Evolutionary conservation across 257 asterid species (phyloP).

Genomic region (Przewalskia tangutica): DNA sequence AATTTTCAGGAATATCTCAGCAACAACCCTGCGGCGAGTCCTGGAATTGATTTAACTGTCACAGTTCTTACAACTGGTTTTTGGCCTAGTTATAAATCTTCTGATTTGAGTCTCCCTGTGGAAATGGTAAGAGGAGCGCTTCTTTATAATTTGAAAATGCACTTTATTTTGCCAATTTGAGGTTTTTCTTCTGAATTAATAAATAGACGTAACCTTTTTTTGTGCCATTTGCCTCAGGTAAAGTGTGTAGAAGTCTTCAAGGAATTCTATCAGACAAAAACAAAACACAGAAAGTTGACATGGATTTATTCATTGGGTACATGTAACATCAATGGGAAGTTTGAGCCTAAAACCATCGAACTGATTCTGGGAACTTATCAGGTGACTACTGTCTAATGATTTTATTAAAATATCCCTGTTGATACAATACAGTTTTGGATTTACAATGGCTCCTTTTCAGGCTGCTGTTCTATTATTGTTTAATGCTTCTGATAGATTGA

Average conservation of each 20-base stretch:
- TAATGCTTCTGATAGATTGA: constrained; percentile 36
- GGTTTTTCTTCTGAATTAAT: neutral
- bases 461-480: constrained; percentile 47
- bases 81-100: constrained; percentile 56
- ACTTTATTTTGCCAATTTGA: neutral
- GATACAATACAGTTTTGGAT: neutral
- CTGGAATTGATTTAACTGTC: constrained; percentile 41
- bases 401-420: neutral
- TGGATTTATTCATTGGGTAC: constrained; percentile 54
- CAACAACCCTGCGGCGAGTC: constrained; percentile 15
- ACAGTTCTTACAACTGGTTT: constrained; percentile 47
- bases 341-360: constrained; percentile 35
- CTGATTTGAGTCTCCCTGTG: constrained; percentile 39
- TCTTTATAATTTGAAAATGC: neutral
- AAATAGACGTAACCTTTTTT: neutral
- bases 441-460: constrained; percentile 12
- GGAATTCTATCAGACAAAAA: constrained; percentile 32
- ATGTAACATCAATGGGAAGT: constrained; percentile 36
- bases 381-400: constrained; percentile 13
- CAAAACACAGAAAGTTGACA: constrained; percentile 39
- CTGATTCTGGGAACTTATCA: constrained; percentile 43
- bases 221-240: constrained; percentile 23
- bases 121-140: constrained; percentile 31
- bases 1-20: constrained; percentile 31
- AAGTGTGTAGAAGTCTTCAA: constrained; percentile 47